phyloP scores from a whole-genome alignment of 2,329 filamentous ascomycete species.

The Botrytis sinoallii region DNA sequence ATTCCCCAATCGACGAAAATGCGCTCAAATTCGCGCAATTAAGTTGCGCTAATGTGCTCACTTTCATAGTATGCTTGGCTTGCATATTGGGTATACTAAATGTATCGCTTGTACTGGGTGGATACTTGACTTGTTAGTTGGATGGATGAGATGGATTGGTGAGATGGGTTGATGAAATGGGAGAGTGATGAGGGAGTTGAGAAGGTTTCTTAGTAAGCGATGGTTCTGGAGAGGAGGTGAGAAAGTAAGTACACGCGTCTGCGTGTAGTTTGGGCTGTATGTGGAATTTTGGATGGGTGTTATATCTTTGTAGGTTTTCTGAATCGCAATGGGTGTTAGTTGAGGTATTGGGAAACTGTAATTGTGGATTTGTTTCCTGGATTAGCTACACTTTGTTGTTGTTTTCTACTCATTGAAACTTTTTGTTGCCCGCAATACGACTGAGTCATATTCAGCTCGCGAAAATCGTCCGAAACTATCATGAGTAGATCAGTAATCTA shows the following conservation, averaged over 20 bases:
- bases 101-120: neutral
- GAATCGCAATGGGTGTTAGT: accelerated
- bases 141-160: neutral
- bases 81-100: too few relatives aligned
- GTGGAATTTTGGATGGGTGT: neutral
- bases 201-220: neutral
- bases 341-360: neutral
- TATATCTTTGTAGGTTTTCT: neutral
- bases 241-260: neutral
- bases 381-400: neutral
- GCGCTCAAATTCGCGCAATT: neutral
- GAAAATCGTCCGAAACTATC: neutral
- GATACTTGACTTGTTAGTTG: neutral
- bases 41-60: constrained; percentile 5
- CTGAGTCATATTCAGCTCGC: neutral
- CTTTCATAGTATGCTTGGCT: neutral
- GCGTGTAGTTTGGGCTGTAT: neutral
- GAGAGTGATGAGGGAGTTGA: neutral
- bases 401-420: neutral
- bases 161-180: neutral
- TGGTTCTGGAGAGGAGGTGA: neutral
- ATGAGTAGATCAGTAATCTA: neutral
- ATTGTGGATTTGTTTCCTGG: neutral
- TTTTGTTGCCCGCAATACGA: neutral
- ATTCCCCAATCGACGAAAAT: neutral